phyloP scores from a whole-genome alignment of 129 eudicot species.

The Pulicaria dysenterica region DNA sequence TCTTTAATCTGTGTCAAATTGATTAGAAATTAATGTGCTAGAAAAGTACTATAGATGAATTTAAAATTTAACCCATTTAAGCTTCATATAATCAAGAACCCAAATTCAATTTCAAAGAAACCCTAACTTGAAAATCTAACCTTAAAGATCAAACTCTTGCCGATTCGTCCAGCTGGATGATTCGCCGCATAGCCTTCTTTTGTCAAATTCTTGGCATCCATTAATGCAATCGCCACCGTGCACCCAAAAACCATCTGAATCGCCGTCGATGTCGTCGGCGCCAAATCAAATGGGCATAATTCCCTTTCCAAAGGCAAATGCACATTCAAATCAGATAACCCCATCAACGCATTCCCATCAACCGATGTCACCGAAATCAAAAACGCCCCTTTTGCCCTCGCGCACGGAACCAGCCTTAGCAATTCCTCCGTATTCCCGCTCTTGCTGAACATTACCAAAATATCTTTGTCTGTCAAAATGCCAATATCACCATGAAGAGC shows the following conservation, averaged over 20 bases:
- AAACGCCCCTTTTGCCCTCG: slow-evolving; percentile 82
- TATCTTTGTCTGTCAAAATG: slow-evolving; percentile 44
- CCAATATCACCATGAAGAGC: slow-evolving; percentile 97
- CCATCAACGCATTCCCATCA: slow-evolving; percentile 57
- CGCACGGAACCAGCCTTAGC: slow-evolving; percentile 75
- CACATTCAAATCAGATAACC: slow-evolving; percentile 78
- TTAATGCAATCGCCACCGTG: slow-evolving; percentile 87
- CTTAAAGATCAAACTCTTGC: slow-evolving; percentile 92
- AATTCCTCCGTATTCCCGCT: slow-evolving; percentile 87
- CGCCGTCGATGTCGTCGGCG: slow-evolving; percentile 93
- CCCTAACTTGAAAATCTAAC: slow-evolving; percentile 31
- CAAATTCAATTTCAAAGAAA: background rate
- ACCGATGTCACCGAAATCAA: slow-evolving; percentile 80
- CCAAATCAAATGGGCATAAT: slow-evolving; percentile 89
- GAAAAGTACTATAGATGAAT: background rate
- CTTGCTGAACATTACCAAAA: slow-evolving; percentile 77
- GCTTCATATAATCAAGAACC: slow-evolving; percentile 17
- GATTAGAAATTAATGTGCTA: too few species aligned
- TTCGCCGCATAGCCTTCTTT: slow-evolving; percentile 83
- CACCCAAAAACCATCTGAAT: slow-evolving; percentile 98
- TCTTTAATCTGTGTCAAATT: background rate
- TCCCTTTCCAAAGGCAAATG: slow-evolving; percentile 94
- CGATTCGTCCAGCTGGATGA: slow-evolving; percentile 97
- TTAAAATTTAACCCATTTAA: background rate
- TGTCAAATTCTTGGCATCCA: slow-evolving; percentile 77